Evolutionary conservation across 2,329 filamentous ascomycete genomes (phyloP), one percentile per base, ranked within the genome.

Genomic region (Fusarium scirpi): DNA sequence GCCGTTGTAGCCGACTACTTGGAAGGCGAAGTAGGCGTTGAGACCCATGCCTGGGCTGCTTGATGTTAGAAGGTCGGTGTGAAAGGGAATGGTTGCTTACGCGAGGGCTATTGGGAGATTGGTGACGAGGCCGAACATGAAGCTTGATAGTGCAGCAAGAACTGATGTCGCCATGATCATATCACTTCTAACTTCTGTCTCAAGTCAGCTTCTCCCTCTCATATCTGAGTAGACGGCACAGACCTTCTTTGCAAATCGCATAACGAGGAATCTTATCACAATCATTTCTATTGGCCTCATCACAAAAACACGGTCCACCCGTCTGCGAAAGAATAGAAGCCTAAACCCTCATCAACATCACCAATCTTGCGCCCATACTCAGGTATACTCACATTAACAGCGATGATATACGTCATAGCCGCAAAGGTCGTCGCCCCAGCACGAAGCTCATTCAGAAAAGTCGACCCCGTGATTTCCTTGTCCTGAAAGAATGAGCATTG

Each of bases 21-120:
- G 61, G 77, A 91, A 94, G 34, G 92, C 87, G 74, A 95, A 94
- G 79, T 94, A 95, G 22, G 92, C 92, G 76, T 95, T 94, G 48
- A 94, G 79, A 9, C 92, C 78, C 78, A 16, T 30, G 4, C 10
- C 13, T 8, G 76, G 76, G 11, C 75, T 72, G 29, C 32, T 12
- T 13, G 4, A 15, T 18, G 78, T 83, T 62, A 76, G 6, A n/a
- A n/a, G n/a, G n/a, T n/a, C n/a, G n/a, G n/a, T n/a, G n/a, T n/a
- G n/a, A n/a, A n/a, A n/a, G n/a, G n/a, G n/a, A n/a, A n/a, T n/a
- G n/a, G 8, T 8, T 15, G 58, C 66, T 68, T 49, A 74, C 71
- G 63, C 58, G 1, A 74, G 53, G 4, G 66, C 69, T 25, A 74
- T 72, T 1, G 71, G 70, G 8, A 70, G 49, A n/a, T 71, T 72